These are phyloP conservation scores for Artomyces pyxidatus DNA, from an alignment of 768 basidiomycete species.

Conservation along the genomic window DNA sequence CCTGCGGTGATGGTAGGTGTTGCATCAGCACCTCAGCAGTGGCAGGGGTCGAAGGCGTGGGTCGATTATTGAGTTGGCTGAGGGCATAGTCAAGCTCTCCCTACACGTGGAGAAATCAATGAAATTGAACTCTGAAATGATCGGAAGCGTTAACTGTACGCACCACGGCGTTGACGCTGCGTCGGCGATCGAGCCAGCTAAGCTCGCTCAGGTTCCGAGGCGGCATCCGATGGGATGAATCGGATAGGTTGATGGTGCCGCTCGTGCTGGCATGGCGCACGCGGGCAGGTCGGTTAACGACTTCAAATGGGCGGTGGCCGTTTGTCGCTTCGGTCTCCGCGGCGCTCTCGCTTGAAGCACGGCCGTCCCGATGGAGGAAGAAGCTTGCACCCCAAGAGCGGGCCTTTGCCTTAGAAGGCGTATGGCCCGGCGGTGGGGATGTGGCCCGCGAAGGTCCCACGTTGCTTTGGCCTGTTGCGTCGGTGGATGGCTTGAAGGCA, in stretches of 20 bases:
- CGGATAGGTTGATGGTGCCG: slow-evolving; percentile 30
- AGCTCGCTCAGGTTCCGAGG: slow-evolving; percentile 59
- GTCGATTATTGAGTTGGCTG: slow-evolving; percentile 46
- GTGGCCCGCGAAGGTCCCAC: slow-evolving; percentile 21
- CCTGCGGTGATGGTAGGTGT: slow-evolving; percentile 18
- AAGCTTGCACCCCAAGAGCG: slow-evolving; percentile 33
- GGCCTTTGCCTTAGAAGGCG: slow-evolving; percentile 26
- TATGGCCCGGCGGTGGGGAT: slow-evolving; percentile 19
- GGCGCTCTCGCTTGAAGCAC: slow-evolving; percentile 33
- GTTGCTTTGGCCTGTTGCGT: slow-evolving; percentile 15
- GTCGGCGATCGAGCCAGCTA: slow-evolving; percentile 71
- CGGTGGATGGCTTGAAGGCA: slow-evolving; percentile 3
- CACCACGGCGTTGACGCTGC: slow-evolving; percentile 66
- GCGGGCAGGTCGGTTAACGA: slow-evolving; percentile 41
- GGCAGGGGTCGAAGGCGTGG: slow-evolving; percentile 38
- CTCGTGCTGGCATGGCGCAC: slow-evolving; percentile 44
- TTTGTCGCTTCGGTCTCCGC: slow-evolving; percentile 17
- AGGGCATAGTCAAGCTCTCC: slow-evolving; percentile 67
- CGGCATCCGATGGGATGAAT: slow-evolving; percentile 33
- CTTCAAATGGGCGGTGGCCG: slow-evolving; percentile 35
- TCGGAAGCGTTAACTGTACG: slow-evolving; percentile 20
- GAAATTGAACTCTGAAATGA: neutral
- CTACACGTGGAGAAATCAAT: slow-evolving; percentile 28
- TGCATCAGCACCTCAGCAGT: slow-evolving; percentile 42
- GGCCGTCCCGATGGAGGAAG: slow-evolving; percentile 27